Base-by-base conservation (phyloP, 2,329 filamentous ascomycete genomes). In the Epichloe bromicola region DNA sequence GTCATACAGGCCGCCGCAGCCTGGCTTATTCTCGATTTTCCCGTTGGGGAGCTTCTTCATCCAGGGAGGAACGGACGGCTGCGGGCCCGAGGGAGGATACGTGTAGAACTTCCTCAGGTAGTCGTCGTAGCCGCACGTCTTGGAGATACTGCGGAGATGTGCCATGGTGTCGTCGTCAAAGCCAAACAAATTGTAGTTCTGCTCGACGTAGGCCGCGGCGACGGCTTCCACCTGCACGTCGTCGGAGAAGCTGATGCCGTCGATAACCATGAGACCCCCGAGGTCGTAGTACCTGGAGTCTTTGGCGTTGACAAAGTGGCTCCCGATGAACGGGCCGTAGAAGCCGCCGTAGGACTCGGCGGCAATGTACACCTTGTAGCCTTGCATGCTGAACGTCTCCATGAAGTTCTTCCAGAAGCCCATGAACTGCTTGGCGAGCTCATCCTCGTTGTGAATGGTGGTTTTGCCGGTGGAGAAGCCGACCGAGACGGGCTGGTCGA, bases 391-490 rank as follows among this genome's bases (percentile, higher is more conserved):
- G 57, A 89, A 89, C 0, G 80, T 81, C 36, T 86, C 72, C 52
- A 88, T 68, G 58, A 88, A 89, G 67, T 88, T 88, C 68, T 83
- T 82, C 74, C 82, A 89, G 68, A 88, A 93, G 47, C 83, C 83
- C 15, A 85, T 71, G 63, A 91, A 88, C 57, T 90, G 78, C n/a
- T 69, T 65, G 0, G 84, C 83, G 1, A 85, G 73, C 56, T 88
- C 84, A 33, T 79, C 75, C 56, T 88, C 81, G 57, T 75, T 78
- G 4, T 71, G 79, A 10, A 83, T 83, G 0, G 76, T 85, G 3
- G 80, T 72, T 0, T 67, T 76, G 14, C 85, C 85, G 36, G 78
- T 74, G 0, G 80, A 78, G 63, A 86, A 90, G 14, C 86, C 86
- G 0, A 84, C 85, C 33, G 74, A 74, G 11, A 80, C 68, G 5